Evolutionary conservation across 2,329 filamentous ascomycete species (phyloP).

Genomic region (Phaeomoniella chlamydospora): DNA sequence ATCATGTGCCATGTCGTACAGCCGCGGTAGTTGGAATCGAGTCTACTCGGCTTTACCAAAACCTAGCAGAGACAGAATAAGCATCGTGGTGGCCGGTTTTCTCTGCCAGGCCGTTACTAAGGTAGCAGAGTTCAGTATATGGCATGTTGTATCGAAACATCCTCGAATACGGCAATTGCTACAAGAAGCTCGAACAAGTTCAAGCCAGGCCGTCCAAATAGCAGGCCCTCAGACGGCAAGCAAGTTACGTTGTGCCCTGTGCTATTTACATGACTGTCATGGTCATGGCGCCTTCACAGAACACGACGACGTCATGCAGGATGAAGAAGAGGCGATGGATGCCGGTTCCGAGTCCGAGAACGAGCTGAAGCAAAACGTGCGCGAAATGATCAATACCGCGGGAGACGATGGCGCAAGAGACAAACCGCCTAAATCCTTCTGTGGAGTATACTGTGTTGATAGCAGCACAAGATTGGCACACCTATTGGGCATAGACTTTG

Average conservation of each 20-base stretch:
- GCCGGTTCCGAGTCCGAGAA: constrained; percentile 6
- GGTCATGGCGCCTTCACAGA: constrained; percentile 11
- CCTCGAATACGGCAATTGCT: constrained; percentile 4
- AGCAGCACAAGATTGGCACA: neutral
- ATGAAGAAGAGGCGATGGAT: constrained; percentile 5
- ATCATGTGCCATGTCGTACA: constrained; percentile 1
- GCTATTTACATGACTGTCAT: constrained; percentile 11
- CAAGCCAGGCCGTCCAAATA: neutral
- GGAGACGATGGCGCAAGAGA: neutral
- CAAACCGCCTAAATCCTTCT: constrained; percentile 2
- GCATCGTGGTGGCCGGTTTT: constrained; percentile 4
- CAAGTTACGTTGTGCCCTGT: constrained; percentile 8
- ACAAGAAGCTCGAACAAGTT: neutral
- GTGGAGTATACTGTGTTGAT: constrained; percentile 12
- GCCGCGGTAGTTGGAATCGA: neutral
- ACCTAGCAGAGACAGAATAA: neutral
- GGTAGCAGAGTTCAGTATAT: constrained; percentile 7
- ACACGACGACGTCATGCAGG: constrained; percentile 3
- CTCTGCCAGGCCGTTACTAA: constrained; percentile 5
- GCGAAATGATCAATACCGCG: neutral
- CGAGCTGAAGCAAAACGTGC: constrained; percentile 8
- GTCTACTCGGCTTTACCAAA: neutral
- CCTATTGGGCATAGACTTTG: neutral
- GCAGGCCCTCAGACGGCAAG: neutral
- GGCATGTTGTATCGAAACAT: constrained; percentile 9